A percentile compares a stretch with the other conserved stretches of the same genome.
These are phyloP conservation scores for Brassica napus DNA, from an alignment of 345 rosid genomes.

Conservation along the genomic window Da-Ae NC_063436.1:35666001-35666500, in stretches of 20 bases:
- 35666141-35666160: slow-evolving; percentile 7
- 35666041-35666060: slow-evolving; percentile 31
- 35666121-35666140: slow-evolving; percentile 38
- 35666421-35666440: slow-evolving; percentile 62
- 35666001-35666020: slow-evolving; percentile 47
- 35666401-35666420: slow-evolving; percentile 50
- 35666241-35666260: slow-evolving; percentile 42
- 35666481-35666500: slow-evolving; percentile 44
- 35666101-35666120: not conserved
- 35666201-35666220: slow-evolving; percentile 55
- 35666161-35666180: slow-evolving; percentile 10
- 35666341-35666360: slow-evolving; percentile 46
- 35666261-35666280: not conserved
- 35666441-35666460: slow-evolving; percentile 47
- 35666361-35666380: slow-evolving; percentile 30
- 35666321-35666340: slow-evolving; percentile 58
- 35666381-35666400: slow-evolving; percentile 37
- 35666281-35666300: not conserved
- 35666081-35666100: not conserved
- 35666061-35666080: not conserved
- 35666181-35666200: slow-evolving; percentile 49
- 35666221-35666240: slow-evolving; percentile 50
- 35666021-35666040: slow-evolving; percentile 43
- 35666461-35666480: slow-evolving; percentile 51
- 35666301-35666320: not conserved